Conservation (phyloP, 768 basidiomycete genomes). For the Hortiboletus flavorubellus region DNA sequence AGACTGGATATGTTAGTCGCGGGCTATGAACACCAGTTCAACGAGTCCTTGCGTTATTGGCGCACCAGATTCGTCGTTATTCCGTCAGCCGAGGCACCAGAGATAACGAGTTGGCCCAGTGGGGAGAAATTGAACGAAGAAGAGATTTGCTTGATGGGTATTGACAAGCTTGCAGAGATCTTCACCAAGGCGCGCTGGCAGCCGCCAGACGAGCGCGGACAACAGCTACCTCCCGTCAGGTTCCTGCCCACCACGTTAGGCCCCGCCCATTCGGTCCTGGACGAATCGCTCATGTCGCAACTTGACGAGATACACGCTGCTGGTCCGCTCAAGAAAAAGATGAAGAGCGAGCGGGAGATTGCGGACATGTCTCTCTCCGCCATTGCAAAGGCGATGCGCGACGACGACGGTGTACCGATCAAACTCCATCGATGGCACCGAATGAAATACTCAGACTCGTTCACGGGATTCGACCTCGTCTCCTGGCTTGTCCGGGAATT, state of each 20-base stretch:
- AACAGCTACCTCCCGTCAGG: constrained; percentile 57
- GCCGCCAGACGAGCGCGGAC: constrained; percentile 38
- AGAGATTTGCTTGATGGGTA: constrained; percentile 84
- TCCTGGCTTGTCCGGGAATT: constrained; percentile 93
- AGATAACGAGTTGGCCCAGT: constrained; percentile 49
- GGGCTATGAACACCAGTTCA: constrained; percentile 76
- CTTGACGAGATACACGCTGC: constrained; percentile 76
- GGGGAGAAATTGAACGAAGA: constrained; percentile 82
- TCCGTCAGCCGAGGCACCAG: constrained; percentile 72
- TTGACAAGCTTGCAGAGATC: constrained; percentile 86
- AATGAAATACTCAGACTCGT: constrained; percentile 70
- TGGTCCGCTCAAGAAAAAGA: constrained; percentile 74
- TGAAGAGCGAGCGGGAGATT: constrained; percentile 75
- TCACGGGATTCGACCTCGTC: constrained; percentile 86
- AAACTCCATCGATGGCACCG: constrained; percentile 84
- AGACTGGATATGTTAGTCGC: constrained; percentile 85
- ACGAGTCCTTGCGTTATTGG: constrained; percentile 88
- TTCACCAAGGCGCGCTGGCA: constrained; percentile 86
- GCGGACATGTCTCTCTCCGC: constrained; percentile 56
- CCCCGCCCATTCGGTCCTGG: constrained; percentile 74
- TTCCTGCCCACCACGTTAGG: constrained; percentile 84
- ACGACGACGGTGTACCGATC: constrained; percentile 80
- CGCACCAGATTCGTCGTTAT: constrained; percentile 92
- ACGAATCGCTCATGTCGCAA: constrained; percentile 74
- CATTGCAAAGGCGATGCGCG: constrained; percentile 82